Base-by-base conservation (phyloP, 2,329 filamentous ascomycete genomes). In the Biscogniauxia mediterranea region DNA sequence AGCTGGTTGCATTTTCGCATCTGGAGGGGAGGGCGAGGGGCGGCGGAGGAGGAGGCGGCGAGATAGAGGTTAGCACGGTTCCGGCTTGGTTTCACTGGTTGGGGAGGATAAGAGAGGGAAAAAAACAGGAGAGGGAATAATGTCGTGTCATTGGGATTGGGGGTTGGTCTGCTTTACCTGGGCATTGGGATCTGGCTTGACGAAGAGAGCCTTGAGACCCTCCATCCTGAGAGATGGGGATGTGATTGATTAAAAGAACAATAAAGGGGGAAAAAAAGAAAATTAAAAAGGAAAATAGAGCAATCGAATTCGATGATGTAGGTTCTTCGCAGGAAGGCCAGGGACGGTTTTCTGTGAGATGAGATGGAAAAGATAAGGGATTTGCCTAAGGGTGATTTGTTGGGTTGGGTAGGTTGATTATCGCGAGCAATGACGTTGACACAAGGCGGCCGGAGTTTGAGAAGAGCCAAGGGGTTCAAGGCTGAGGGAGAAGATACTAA, bases 1-100 rank as follows among this genome's bases (percentile, higher is more conserved):
- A 98, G 86, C 64, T 87, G 82, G 77, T 97, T 97, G 79, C 94
- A 98, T 88, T 97, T 98, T 66, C 93, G 89, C 79, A 95, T 89
- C 94, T 99, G 70, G 5, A 38, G 28, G 19, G 9, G 57, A 56
- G 46, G 52, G 55, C 42, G 28, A 9, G 7, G 28, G 7, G 28
- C 3, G 28, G 7, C 28, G 28, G 28, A 4, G 28, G 11, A 13
- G 11, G 7, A 13, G 7, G 28, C 28, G 28, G 25, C 42, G 28
- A 26, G 26, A 54, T 32, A 26, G 52, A 52, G 9, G 59, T 61
- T 20, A 54, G 59, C 25, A 5, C 46, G 17, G 8, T 26, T 25
- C 13, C 13, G 9, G n/a, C 28, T 52, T 21, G n/a, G 1, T 58
- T 56, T 53, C 8, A 7, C 7, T 9, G 32, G 32, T 20, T 8